Evolutionary conservation across 1,284 basidiomycete species (phyloP).

Genomic region (Ceratobasidium sp.): DNA sequence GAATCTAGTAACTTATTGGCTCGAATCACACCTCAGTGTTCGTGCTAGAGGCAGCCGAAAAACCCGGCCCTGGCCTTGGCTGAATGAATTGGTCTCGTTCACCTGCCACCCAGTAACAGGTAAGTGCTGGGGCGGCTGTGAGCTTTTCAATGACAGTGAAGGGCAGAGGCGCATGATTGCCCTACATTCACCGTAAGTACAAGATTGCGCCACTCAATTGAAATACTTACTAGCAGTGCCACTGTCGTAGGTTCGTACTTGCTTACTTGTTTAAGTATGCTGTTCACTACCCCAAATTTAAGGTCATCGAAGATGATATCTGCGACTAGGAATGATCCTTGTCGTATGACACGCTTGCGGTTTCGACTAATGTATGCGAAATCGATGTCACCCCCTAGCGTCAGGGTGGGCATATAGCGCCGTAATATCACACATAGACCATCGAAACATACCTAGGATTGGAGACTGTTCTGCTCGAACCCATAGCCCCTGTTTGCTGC

Average conservation of each 20-base stretch:
- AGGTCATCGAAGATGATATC: slow-evolving; percentile 31
- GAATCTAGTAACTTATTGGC: too few species aligned
- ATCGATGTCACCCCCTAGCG: not conserved
- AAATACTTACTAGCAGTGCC: too few species aligned
- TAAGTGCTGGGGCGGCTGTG: too few species aligned
- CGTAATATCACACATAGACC: not conserved
- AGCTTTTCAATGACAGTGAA: too few species aligned
- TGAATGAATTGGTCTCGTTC: too few species aligned
- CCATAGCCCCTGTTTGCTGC: slow-evolving; percentile 13
- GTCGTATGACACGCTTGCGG: not conserved
- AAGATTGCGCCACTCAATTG: too few species aligned
- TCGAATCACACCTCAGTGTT: too few species aligned
- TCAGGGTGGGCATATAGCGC: not conserved
- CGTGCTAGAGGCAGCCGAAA: too few species aligned
- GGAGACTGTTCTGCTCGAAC: slow-evolving; percentile 2
- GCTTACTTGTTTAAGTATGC: not conserved
- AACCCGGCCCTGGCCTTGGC: too few species aligned
- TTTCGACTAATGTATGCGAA: slow-evolving; percentile 12
- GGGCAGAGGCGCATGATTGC: too few species aligned
- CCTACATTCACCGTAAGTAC: too few species aligned
- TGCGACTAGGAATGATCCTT: not conserved
- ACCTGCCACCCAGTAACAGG: too few species aligned
- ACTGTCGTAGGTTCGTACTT: not conserved
- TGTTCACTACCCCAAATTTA: slow-evolving; percentile 21
- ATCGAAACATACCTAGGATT: not conserved